A percentile compares a stretch with the other conserved stretches of the same genome.
Conservation (phyloP, 495 filamentous ascomycete species). For the Penicillium ucsense region DNA sequence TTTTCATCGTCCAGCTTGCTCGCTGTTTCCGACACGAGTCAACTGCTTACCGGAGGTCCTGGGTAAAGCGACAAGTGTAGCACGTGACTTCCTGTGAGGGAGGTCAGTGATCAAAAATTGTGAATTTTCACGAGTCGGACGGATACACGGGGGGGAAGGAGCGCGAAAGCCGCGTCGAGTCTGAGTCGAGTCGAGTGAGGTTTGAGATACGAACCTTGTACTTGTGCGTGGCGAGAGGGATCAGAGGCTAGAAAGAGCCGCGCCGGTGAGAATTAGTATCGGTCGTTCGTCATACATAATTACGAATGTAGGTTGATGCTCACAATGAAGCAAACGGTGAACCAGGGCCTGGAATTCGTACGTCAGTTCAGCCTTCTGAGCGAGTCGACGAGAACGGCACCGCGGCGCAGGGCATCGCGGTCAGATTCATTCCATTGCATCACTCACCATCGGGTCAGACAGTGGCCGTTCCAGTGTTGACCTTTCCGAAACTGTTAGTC, state of each 20-base stretch:
- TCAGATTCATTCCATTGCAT: not conserved
- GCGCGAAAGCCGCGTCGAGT: no score
- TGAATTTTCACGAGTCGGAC: no score
- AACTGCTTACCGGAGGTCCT: constrained; percentile 38
- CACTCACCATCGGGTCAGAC: constrained; percentile 41
- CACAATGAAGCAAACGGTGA: constrained; percentile 48
- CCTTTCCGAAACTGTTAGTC: constrained; percentile 17
- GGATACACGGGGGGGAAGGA: no score
- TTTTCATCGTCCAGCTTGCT: no score
- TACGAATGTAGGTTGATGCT: constrained; percentile 4
- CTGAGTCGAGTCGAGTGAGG: no score
- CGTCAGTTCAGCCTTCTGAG: no score
- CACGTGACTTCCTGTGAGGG: constrained; percentile 39
- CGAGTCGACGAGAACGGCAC: no score
- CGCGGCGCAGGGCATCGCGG: no score
- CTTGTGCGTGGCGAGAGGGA: constrained; percentile 42
- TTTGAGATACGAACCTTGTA: constrained; percentile 28
- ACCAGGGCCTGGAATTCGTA: constrained; percentile 32
- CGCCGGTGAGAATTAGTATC: not conserved
- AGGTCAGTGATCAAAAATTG: constrained; percentile 6
- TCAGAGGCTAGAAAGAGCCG: constrained; percentile 26
- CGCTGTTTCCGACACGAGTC: not conserved
- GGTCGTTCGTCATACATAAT: constrained; percentile 5
- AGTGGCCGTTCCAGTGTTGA: constrained; percentile 43
- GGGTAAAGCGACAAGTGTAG: constrained; percentile 43